Base-by-base conservation (phyloP, 2,329 filamentous ascomycete species). In the Whalleya microplaca region DNA sequence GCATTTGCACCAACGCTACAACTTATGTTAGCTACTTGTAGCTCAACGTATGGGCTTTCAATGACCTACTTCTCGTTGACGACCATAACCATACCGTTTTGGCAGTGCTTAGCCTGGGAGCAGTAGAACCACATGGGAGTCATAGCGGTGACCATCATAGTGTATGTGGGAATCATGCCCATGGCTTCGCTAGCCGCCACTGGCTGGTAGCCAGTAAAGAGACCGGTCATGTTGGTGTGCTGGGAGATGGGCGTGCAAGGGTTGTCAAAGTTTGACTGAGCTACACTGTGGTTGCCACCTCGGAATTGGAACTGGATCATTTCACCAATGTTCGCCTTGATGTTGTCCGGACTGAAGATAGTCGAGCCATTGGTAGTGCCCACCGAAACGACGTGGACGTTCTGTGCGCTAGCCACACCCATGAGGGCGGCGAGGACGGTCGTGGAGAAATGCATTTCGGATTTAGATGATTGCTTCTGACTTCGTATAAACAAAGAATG, bases 41-140 rank as follows among this genome's bases (percentile, higher is more conserved):
- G 3, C 14, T 37, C 5, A 12, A 37, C 14, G 3, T 12, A 16
- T n/a, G 18, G 1, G 20, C n/a, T 46, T 19, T 16, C 14, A 3
- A 18, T 19, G 19, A 75, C 86, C 75, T 75, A 89, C 86, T 88
- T 80, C 75, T 84, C 84, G 74, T 93, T 92, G 70, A 92, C 86
- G 29, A 90, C 88, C 77, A 90, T 88, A 55, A 83, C 81, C 88
- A 92, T 92, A 59, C 89, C 89, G 46, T 71, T 76, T 73, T 92
- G 84, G 74, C 90, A 95, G 76, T 95, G 91, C 68, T 80, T 84
- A 45, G 72, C 85, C 73, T 92, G 87, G 27, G 85, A 86, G 76
- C 90, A 94, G 80, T 89, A 94, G 63, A 90, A 76, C 90, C 91
- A 95, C 63, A 93, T 79, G 27, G 91, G 90, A 53, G 81, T 87